Percentiles rank a stretch among this genome's conserved stretches.
phyloP scores from a whole-genome alignment of 2,329 filamentous ascomycete species.

The Colletotrichum gigasporum region DNA sequence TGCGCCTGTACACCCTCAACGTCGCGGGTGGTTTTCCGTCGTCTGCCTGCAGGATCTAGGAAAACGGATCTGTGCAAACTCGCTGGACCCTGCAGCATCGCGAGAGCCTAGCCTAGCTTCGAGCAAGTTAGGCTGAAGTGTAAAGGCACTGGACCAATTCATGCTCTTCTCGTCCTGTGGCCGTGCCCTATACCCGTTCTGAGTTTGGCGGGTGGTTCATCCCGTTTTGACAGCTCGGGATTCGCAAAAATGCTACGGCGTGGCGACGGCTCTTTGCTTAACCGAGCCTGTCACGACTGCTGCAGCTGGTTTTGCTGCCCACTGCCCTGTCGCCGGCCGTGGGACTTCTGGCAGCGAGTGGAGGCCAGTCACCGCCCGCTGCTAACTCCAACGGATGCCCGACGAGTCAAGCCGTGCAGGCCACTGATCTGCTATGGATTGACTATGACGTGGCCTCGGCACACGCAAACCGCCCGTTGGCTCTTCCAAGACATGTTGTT shows the following conservation, averaged over 20 bases:
- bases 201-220: too few species aligned
- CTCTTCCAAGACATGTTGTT: neutral
- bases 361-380: neutral
- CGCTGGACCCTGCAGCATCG: slow-evolving; percentile 1
- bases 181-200: neutral
- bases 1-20: too few species aligned
- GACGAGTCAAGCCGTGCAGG: neutral
- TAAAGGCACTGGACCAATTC: too few species aligned
- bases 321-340: neutral
- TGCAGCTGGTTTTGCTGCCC: neutral
- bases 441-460: neutral
- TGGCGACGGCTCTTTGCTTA: slow-evolving; percentile 1
- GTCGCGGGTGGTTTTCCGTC: neutral
- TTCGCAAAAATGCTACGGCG: neutral
- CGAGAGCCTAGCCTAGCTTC: neutral
- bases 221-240: neutral
- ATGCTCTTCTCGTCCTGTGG: neutral
- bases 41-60: slow-evolving; percentile 7
- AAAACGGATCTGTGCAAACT: neutral
- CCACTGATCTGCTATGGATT: slow-evolving; percentile 8
- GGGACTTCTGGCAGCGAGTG: slow-evolving; percentile 3
- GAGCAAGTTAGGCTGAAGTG: neutral
- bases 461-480: neutral
- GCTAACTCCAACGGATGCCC: neutral
- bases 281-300: neutral